A percentile compares a stretch with the other conserved stretches of the same genome.
Conservation (phyloP, 495 filamentous ascomycete genomes). For the Beverwykella pulmonaria region DNA sequence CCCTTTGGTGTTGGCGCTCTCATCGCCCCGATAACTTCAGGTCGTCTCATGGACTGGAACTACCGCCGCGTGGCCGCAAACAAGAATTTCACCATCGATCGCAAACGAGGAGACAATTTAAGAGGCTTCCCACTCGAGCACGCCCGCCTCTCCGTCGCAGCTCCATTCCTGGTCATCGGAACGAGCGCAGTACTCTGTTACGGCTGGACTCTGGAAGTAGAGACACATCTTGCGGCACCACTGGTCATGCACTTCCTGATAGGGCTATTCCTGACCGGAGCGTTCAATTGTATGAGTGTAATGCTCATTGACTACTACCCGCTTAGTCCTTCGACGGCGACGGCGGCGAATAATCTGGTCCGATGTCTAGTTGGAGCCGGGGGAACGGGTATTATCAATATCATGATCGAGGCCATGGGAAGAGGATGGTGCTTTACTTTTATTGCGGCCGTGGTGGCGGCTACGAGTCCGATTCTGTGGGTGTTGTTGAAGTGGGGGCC, state of each 20-base stretch:
- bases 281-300: slow-evolving; percentile 56
- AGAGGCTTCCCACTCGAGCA: slow-evolving; percentile 56
- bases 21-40: slow-evolving; percentile 30
- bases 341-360: slow-evolving; percentile 71
- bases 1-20: slow-evolving; percentile 40
- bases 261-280: slow-evolving; percentile 58
- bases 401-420: slow-evolving; percentile 68
- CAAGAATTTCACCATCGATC: slow-evolving; percentile 43
- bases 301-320: slow-evolving; percentile 70
- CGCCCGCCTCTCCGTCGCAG: slow-evolving; percentile 48
- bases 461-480: slow-evolving; percentile 57
- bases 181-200: slow-evolving; percentile 42
- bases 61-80: slow-evolving; percentile 50
- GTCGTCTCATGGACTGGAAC: slow-evolving; percentile 48
- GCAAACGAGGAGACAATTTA: slow-evolving; percentile 44
- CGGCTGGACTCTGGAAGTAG: slow-evolving; percentile 47
- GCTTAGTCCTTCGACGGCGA: slow-evolving; percentile 61
- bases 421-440: slow-evolving; percentile 73
- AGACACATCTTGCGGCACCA: slow-evolving; percentile 39
- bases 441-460: slow-evolving; percentile 57
- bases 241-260: slow-evolving; percentile 63
- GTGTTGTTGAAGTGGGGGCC: slow-evolving; percentile 52
- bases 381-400: slow-evolving; percentile 64
- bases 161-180: slow-evolving; percentile 37
- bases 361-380: slow-evolving; percentile 70